Percentiles rank a stretch among this genome's conserved stretches.
Conservation (phyloP, 139 green algal genomes). For the Coelastrella sp. region DNA sequence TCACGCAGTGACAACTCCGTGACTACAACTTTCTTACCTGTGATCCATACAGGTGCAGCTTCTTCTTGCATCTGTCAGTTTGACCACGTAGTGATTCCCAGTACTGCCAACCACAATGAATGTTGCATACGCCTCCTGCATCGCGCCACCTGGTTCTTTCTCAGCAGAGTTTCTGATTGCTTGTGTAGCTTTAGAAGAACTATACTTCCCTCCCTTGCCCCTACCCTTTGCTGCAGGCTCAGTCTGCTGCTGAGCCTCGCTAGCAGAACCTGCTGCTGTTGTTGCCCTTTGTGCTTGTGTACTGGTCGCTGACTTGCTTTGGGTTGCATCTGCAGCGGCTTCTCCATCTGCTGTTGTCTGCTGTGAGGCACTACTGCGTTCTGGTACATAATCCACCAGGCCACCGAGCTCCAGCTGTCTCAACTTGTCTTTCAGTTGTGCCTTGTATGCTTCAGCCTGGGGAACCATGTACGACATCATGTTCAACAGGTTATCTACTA, state of each 20-base stretch:
- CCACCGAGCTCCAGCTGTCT: constrained; percentile 60
- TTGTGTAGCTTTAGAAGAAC: not conserved
- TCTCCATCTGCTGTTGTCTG: not conserved
- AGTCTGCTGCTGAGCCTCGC: not conserved
- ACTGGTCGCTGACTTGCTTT: no score
- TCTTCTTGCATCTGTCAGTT: constrained; percentile 46
- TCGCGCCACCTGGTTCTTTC: not conserved
- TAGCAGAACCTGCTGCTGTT: no score
- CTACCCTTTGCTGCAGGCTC: not conserved
- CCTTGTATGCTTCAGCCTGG: not conserved
- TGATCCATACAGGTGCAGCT: constrained; percentile 66
- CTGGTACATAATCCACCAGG: constrained; percentile 52
- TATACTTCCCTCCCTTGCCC: not conserved
- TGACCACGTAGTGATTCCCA: constrained; percentile 62
- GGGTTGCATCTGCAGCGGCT: no score
- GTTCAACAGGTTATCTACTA: no score
- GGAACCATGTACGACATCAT: no score
- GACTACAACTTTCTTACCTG: not conserved
- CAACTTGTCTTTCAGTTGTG: constrained; percentile 22
- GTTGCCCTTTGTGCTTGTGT: no score
- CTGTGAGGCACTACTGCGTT: not conserved
- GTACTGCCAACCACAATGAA: constrained; percentile 40
- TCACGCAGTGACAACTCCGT: not conserved
- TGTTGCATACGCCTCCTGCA: constrained; percentile 31
- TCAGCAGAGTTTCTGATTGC: constrained; percentile 8